Conservation (phyloP, 352 stramenopile genomes). For the Blastocystis hominis region DNA sequence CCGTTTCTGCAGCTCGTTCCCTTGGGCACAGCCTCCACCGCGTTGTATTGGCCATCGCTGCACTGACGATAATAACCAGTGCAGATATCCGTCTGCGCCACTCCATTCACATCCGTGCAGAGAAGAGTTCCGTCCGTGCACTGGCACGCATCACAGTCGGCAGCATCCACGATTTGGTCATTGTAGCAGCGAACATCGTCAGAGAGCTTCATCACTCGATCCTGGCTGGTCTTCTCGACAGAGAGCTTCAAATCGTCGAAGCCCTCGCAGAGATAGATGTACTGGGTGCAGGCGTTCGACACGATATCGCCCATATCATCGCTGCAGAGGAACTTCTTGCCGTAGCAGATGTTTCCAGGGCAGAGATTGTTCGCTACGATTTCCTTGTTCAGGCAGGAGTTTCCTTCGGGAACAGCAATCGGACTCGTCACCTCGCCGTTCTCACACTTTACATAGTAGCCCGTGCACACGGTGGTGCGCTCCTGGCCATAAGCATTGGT, state of each 20-base stretch:
- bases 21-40: neutral
- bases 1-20: slow-evolving; percentile 52
- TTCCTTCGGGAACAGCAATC: slow-evolving; percentile 36
- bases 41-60: neutral
- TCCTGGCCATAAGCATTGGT: slow-evolving; percentile 40
- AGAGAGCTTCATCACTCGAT: neutral
- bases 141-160: neutral
- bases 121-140: slow-evolving; percentile 22
- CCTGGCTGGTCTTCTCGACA: neutral
- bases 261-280: slow-evolving; percentile 2
- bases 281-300: slow-evolving; percentile 21
- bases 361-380: slow-evolving; percentile 3
- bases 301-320: neutral
- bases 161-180: slow-evolving; percentile 4
- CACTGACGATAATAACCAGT: slow-evolving; percentile 40
- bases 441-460: slow-evolving; percentile 38
- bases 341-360: neutral
- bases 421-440: slow-evolving; percentile 12
- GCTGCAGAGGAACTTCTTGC: neutral
- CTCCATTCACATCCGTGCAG: slow-evolving; percentile 24
- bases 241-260: neutral
- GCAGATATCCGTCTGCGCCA: slow-evolving; percentile 1
- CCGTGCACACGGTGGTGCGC: slow-evolving; percentile 27
- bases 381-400: slow-evolving; percentile 33
- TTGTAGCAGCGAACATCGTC: slow-evolving; percentile 35